Evolutionary conservation across 2,329 filamentous ascomycete genomes (phyloP).

Genomic region (Fusarium buxicola): DNA sequence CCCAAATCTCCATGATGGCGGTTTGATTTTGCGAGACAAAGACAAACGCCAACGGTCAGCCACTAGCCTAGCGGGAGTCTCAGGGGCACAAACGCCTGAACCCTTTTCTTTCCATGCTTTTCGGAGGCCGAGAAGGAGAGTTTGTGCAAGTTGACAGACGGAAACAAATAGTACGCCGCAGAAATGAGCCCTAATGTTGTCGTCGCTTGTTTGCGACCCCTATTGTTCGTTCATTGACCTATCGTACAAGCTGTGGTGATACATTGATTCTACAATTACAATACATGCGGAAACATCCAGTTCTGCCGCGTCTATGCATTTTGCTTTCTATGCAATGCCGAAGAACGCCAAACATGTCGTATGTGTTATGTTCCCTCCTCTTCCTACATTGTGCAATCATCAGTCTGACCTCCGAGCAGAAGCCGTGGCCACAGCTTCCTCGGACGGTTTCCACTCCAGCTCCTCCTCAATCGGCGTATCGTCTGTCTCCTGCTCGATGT

Average conservation of each 20-base stretch:
- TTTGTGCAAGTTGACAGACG: neutral
- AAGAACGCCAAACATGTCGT: conserved; percentile 29
- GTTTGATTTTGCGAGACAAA: neutral
- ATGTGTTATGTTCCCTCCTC: neutral
- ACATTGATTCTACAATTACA: conserved; percentile 33
- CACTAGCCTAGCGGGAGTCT: neutral
- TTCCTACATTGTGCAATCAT: conserved; percentile 19
- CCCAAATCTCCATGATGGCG: neutral
- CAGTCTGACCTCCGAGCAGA: conserved; percentile 6
- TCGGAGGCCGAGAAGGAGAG: no score
- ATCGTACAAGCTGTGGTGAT: conserved; percentile 30
- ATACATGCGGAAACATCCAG: conserved; percentile 25
- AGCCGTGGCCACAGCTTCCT: neutral
- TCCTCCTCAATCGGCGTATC: conserved; percentile 30
- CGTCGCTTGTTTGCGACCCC: neutral
- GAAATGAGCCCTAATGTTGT: neutral
- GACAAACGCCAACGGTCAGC: conserved; percentile 5
- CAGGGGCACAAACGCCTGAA: neutral
- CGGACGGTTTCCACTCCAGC: conserved; percentile 13
- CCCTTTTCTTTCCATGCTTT: neutral
- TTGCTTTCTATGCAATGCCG: conserved; percentile 7
- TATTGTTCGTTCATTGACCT: neutral
- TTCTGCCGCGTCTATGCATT: conserved; percentile 10
- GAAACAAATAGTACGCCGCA: conserved; percentile 14
- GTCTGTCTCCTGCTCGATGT: conserved; percentile 33